Conservation (phyloP, 169 alveolate genomes). For the Condylostoma magnum region DNA sequence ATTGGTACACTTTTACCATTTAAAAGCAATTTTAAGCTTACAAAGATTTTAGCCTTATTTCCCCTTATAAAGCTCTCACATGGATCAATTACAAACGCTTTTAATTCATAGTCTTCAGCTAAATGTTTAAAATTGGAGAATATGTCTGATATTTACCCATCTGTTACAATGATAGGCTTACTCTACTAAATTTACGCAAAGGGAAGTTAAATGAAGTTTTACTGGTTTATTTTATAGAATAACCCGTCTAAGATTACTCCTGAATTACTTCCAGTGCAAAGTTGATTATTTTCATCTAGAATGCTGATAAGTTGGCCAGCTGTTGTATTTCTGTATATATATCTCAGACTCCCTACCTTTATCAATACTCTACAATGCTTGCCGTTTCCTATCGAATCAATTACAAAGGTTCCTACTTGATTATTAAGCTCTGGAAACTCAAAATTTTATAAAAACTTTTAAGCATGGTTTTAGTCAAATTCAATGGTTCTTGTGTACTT, state of each 20-base stretch:
- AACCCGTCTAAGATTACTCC: conserved; percentile 44
- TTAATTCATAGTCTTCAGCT: conserved; percentile 39
- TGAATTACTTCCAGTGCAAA: conserved; percentile 34
- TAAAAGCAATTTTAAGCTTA: conserved; percentile 42
- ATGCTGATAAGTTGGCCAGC: conserved; percentile 61
- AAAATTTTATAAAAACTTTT: conserved; percentile 25
- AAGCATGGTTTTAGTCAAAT: conserved; percentile 35
- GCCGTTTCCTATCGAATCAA: conserved; percentile 62
- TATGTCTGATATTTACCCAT: conserved; percentile 39
- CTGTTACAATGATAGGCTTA: conserved; percentile 29
- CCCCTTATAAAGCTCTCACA: conserved; percentile 59
- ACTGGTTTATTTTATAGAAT: conserved; percentile 12
- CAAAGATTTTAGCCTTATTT: conserved; percentile 38
- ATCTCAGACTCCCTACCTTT: conserved; percentile 57
- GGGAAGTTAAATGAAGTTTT: conserved; percentile 33
- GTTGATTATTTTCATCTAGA: conserved; percentile 54
- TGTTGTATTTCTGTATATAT: conserved; percentile 43
- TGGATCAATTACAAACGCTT: conserved; percentile 30
- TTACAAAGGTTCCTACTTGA: conserved; percentile 50
- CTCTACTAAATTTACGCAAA: conserved; percentile 9
- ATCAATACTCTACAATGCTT: conserved; percentile 50
- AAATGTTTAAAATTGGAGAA: conserved; percentile 17
- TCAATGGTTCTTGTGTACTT: conserved; percentile 32
- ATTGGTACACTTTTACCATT: conserved; percentile 41
- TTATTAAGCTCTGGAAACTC: conserved; percentile 44